phyloP scores from a whole-genome alignment of 2,329 filamentous ascomycete species.

The Claviceps arundinis region DNA sequence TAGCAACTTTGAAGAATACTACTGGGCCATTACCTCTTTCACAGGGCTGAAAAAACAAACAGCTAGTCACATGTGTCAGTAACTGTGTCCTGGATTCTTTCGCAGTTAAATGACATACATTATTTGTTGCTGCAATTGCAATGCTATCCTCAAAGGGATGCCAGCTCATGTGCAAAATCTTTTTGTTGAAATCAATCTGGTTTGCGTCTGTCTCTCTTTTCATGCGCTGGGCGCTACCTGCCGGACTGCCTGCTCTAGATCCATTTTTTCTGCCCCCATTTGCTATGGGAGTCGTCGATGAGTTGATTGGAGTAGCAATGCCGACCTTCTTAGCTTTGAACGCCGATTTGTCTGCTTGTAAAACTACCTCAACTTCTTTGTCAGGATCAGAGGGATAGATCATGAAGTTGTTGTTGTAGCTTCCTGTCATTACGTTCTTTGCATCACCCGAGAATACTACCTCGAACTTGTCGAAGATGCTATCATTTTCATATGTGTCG shows the following conservation, averaged over 20 bases:
- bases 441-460: constrained; percentile 97
- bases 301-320: constrained; percentile 91
- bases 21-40: constrained; percentile 12
- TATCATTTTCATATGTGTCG: constrained; percentile 98
- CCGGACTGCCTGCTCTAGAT: constrained; percentile 79
- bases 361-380: constrained; percentile 91
- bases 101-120: constrained; percentile 50
- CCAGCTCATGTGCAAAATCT: constrained; percentile 99
- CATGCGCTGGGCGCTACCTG: constrained; percentile 72
- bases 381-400: constrained; percentile 95
- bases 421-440: constrained; percentile 98
- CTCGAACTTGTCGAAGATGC: constrained; percentile 99
- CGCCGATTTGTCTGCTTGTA: constrained; percentile 95
- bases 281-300: constrained; percentile 59
- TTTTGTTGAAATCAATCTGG: constrained; percentile 99
- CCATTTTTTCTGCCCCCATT: constrained; percentile 72
- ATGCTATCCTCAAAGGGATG: constrained; percentile 99
- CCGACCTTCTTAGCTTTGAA: constrained; percentile 99
- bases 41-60: constrained; percentile 69
- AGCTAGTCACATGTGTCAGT: constrained; percentile 33
- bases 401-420: constrained; percentile 99
- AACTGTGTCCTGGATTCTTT: background rate
- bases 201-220: constrained; percentile 98
- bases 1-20: constrained; percentile 1
- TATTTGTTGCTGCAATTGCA: constrained; percentile 97